Evolutionary conservation across 2,329 filamentous ascomycete genomes (phyloP).

Genomic region (Colletotrichum eleusines): DNA sequence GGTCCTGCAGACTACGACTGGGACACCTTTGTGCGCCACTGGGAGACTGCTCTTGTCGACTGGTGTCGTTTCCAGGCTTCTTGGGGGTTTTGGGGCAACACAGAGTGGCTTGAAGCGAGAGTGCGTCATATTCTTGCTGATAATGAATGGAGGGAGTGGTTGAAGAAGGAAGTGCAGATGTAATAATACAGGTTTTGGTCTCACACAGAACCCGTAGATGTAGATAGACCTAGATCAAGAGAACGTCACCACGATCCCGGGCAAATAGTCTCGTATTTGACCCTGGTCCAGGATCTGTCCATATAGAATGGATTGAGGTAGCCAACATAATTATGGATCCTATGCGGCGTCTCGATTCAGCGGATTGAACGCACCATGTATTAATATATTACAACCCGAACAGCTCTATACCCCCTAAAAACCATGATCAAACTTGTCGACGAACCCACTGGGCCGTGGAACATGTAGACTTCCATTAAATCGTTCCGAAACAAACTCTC

Average conservation of each 20-base stretch:
- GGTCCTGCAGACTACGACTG: slow-evolving; percentile 61
- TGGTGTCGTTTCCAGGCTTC: slow-evolving; percentile 73
- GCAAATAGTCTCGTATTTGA: background rate
- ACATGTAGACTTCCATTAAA: background rate
- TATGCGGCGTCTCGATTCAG: background rate
- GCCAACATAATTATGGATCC: background rate
- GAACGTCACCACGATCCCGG: background rate
- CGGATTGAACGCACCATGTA: too few species aligned
- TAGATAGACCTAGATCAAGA: background rate
- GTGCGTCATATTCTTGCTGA: slow-evolving; percentile 63
- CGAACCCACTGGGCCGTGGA: background rate
- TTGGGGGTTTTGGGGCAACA: slow-evolving; percentile 73
- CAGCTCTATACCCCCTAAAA: background rate
- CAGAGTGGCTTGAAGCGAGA: slow-evolving; percentile 67
- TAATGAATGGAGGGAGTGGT: slow-evolving; percentile 59
- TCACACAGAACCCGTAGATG: too few species aligned
- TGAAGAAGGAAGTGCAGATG: slow-evolving; percentile 46
- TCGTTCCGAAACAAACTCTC: background rate
- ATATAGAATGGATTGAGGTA: background rate
- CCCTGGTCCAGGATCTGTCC: background rate
- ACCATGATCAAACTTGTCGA: background rate
- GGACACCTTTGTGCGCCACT: slow-evolving; percentile 67
- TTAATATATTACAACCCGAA: background rate
- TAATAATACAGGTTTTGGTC: background rate
- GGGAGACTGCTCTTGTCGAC: slow-evolving; percentile 76